phyloP scores from a whole-genome alignment of 2,329 filamentous ascomycete species.

The Thermomyces lanuginosus region DNA sequence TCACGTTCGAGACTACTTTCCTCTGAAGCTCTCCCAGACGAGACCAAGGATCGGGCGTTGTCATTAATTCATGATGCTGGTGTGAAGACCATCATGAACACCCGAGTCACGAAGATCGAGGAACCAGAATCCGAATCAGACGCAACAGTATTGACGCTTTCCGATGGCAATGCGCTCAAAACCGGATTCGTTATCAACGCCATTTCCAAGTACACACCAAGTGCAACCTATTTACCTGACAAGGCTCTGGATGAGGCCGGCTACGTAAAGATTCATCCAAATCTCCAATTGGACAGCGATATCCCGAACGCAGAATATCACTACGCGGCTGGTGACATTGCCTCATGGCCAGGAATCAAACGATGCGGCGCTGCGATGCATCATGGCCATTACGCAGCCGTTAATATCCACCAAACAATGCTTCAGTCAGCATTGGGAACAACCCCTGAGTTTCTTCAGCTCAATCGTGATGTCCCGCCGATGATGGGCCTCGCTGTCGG shows the following conservation, averaged over 20 bases:
- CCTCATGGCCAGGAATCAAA: constrained; percentile 62
- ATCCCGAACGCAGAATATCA: constrained; percentile 45
- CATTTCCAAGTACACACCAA: constrained; percentile 46
- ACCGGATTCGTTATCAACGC: constrained; percentile 55
- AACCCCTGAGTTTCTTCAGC: constrained; percentile 32
- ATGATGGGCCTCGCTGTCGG: constrained; percentile 59
- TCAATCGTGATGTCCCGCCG: constrained; percentile 38
- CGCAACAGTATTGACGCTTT: constrained; percentile 37
- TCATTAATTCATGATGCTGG: constrained; percentile 44
- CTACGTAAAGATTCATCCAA: constrained; percentile 46
- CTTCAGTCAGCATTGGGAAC: constrained; percentile 23
- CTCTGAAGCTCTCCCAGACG: constrained; percentile 53
- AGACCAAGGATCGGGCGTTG: constrained; percentile 47
- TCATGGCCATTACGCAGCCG: constrained; percentile 49
- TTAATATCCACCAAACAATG: constrained; percentile 46
- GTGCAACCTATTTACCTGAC: constrained; percentile 45
- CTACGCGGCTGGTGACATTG: constrained; percentile 54
- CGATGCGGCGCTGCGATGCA: constrained; percentile 62
- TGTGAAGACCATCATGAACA: constrained; percentile 48
- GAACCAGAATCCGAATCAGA: constrained; percentile 11
- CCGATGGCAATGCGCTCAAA: constrained; percentile 42
- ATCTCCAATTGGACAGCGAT: constrained; percentile 38
- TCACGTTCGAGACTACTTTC: constrained; percentile 55
- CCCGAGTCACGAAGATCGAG: constrained; percentile 33
- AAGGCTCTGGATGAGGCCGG: constrained; percentile 46